phyloP scores from a whole-genome alignment of 1,139 yeast genomes.

The Kurtzmaniella natalensis region DNA sequence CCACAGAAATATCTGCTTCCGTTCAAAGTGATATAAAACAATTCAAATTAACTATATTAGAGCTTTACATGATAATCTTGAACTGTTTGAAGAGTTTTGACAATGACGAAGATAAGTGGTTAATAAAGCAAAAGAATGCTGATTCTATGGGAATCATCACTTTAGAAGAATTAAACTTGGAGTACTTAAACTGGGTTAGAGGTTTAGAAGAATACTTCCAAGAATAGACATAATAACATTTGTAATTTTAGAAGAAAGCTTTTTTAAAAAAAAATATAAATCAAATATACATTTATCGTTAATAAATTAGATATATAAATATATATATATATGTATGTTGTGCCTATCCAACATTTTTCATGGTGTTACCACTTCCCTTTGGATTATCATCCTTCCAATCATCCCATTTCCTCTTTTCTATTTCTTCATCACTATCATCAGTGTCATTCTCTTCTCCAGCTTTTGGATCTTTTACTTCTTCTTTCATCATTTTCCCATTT shows the following conservation, averaged over 20 bases:
- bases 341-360: conserved; percentile 62
- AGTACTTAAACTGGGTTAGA: conserved; percentile 33
- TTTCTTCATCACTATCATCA: conserved; percentile 39
- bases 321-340: no score
- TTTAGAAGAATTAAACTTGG: conserved; percentile 27
- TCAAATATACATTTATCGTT: no score
- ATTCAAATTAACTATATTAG: conserved; percentile 36
- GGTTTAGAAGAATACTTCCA: conserved; percentile 25
- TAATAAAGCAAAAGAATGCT: conserved; percentile 26
- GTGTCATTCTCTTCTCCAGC: conserved; percentile 21
- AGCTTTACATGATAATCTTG: conserved; percentile 43
- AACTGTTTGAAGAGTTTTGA: conserved; percentile 44
- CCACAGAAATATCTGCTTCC: conserved; percentile 6
- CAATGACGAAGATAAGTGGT: conserved; percentile 52
- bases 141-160: conserved; percentile 21
- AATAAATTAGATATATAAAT: no score
- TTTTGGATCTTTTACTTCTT: conserved; percentile 33
- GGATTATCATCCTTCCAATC: conserved; percentile 86
- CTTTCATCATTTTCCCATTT: conserved; percentile 71
- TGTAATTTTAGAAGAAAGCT: no score
- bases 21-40: conserved; percentile 24
- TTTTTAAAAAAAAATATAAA: no score
- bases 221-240: conserved; percentile 6
- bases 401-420: conserved; percentile 80
- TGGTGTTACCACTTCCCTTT: conserved; percentile 86